Conservation (phyloP, 345 rosid species). For the Eucalyptus curtisii region DNA sequence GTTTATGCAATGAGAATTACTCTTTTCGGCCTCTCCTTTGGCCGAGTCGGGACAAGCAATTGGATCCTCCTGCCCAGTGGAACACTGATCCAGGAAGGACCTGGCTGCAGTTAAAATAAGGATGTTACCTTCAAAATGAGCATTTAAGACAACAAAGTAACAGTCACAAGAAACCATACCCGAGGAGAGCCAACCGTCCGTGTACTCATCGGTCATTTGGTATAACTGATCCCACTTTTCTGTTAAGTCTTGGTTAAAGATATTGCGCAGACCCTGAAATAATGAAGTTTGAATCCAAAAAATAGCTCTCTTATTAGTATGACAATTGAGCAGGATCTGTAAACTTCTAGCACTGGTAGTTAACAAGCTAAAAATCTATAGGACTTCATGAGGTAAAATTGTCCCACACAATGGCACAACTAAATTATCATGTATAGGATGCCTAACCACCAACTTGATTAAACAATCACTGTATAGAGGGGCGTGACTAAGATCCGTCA, state of each 20-base stretch:
- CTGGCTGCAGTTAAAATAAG: conserved; percentile 41
- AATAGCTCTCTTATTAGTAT: neutral
- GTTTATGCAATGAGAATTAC: conserved; percentile 29
- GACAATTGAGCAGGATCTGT: neutral
- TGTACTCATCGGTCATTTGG: conserved; percentile 60
- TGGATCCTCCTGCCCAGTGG: conserved; percentile 28
- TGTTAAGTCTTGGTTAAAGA: conserved; percentile 32
- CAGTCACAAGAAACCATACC: conserved; percentile 17
- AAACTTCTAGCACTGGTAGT: neutral
- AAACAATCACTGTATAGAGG: neutral
- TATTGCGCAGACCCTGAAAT: conserved; percentile 53
- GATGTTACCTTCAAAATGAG: neutral
- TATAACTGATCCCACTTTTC: conserved; percentile 51
- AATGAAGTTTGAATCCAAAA: neutral
- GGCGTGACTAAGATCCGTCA: neutral
- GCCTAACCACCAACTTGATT: neutral
- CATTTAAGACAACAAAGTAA: neutral
- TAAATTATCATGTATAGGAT: neutral
- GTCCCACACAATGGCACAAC: neutral
- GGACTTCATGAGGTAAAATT: neutral
- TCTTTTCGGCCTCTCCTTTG: conserved; percentile 1
- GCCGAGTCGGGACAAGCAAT: neutral
- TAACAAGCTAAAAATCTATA: neutral
- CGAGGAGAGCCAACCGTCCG: conserved; percentile 79
- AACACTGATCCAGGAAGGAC: conserved; percentile 59